phyloP scores from a whole-genome alignment of 139 green algal genomes.

The Pleodorina starrii region DNA sequence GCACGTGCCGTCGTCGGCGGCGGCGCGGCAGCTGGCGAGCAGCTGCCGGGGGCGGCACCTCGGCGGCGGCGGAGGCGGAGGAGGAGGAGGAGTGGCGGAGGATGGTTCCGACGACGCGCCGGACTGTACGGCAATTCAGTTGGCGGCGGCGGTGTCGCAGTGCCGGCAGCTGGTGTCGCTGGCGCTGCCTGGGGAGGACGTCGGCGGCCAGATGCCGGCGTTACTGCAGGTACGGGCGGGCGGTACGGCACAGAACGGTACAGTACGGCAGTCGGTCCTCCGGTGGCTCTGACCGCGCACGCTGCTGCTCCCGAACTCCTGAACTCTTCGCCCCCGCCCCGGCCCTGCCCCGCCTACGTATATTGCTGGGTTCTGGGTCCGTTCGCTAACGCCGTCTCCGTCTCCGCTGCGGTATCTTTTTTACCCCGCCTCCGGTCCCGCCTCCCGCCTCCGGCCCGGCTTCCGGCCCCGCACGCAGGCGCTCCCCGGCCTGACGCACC shows the following conservation, averaged over 20 bases:
- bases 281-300: too few relatives aligned
- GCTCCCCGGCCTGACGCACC: constrained; percentile 9
- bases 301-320: too few relatives aligned
- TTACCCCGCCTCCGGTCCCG: too few relatives aligned
- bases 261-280: too few relatives aligned
- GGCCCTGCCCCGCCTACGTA: too few relatives aligned
- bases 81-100: neutral
- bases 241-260: too few relatives aligned
- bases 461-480: neutral
- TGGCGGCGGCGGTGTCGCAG: constrained; percentile 30
- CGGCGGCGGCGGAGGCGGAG: neutral
- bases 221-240: constrained; percentile 42
- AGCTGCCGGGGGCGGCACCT: neutral
- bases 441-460: neutral
- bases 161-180: constrained; percentile 24
- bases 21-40: neutral
- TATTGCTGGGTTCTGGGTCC: too few relatives aligned
- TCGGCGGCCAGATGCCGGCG: neutral
- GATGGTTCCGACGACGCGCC: neutral
- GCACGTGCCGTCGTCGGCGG: neutral
- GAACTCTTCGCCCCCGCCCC: too few relatives aligned
- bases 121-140: neutral
- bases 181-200: constrained; percentile 11
- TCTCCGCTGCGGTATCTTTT: too few relatives aligned
- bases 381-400: too few relatives aligned